Conservation (phyloP, 257 asterid genomes). For the Solanum tarijense region DNA sequence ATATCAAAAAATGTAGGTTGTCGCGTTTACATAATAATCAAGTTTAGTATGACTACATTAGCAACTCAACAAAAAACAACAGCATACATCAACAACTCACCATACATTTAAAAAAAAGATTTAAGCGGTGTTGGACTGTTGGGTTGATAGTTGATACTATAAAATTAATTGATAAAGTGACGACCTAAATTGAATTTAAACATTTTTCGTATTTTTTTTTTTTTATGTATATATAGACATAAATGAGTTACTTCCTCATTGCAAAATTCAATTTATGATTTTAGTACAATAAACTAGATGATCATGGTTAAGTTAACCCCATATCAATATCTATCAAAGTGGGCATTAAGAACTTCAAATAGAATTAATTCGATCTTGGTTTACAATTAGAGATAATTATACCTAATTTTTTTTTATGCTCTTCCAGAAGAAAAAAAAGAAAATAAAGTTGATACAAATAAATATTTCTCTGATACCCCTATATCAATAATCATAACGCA, state of each 20-base stretch:
- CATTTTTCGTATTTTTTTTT: too few relatives aligned
- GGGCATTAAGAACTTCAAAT: not conserved
- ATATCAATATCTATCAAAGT: not conserved
- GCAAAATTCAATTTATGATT: not conserved
- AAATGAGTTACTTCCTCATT: not conserved
- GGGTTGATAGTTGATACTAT: too few relatives aligned
- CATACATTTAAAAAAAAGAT: not conserved
- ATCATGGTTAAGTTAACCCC: not conserved
- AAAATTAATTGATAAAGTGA: too few relatives aligned
- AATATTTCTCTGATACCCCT: not conserved
- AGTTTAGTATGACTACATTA: not conserved
- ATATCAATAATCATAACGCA: not conserved
- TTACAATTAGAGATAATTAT: too few relatives aligned
- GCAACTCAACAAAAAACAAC: not conserved
- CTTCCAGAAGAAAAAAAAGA: too few relatives aligned
- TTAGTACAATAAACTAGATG: not conserved
- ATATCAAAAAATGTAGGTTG: not conserved
- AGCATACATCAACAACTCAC: too few relatives aligned
- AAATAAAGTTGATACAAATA: too few relatives aligned
- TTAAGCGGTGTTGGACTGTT: too few relatives aligned
- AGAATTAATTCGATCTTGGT: not conserved
- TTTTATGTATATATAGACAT: too few relatives aligned
- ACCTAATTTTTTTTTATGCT: too few relatives aligned
- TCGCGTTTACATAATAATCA: not conserved
- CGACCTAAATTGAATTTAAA: too few relatives aligned